A percentile compares a stretch with the other conserved stretches of the same genome.
Conservation (phyloP, 306 rosid species). For the Alnus glutinosa region DNA sequence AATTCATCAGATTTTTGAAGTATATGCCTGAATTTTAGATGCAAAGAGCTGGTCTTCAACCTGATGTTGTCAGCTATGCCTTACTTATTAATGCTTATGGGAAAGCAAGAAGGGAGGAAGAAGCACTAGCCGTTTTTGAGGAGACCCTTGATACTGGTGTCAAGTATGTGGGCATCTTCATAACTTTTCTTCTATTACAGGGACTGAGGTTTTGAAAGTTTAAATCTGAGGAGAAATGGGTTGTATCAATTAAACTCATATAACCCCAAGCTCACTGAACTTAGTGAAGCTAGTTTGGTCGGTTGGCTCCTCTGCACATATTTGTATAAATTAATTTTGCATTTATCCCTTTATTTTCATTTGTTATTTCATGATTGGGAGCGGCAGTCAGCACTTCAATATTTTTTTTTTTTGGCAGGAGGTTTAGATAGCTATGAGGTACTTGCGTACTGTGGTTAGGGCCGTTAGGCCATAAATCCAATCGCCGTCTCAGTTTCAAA, state of each 20-base stretch:
- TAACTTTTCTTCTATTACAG: constrained; percentile 1
- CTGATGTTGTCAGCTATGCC: constrained; percentile 50
- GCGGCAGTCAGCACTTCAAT: no score
- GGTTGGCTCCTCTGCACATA: neutral
- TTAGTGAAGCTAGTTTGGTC: neutral
- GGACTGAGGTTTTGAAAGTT: neutral
- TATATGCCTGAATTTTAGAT: no score
- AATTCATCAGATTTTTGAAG: no score
- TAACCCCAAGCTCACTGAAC: neutral
- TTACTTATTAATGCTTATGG: constrained; percentile 86
- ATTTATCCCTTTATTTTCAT: no score
- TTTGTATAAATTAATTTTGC: neutral
- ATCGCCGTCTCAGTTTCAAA: no score
- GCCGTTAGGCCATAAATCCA: no score
- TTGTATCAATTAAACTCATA: neutral
- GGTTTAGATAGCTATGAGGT: no score
- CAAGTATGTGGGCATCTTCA: constrained; percentile 50
- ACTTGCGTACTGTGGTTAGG: no score
- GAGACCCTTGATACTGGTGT: constrained; percentile 97
- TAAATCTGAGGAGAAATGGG: no score
- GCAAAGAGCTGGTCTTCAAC: no score
- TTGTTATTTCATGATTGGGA: no score
- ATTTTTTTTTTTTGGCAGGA: no score
- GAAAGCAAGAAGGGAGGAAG: constrained; percentile 95
- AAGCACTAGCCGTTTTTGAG: constrained; percentile 96